Evolutionary conservation across 345 rosid species (phyloP).

Genomic region (Hibiscus tridactylites): DNA sequence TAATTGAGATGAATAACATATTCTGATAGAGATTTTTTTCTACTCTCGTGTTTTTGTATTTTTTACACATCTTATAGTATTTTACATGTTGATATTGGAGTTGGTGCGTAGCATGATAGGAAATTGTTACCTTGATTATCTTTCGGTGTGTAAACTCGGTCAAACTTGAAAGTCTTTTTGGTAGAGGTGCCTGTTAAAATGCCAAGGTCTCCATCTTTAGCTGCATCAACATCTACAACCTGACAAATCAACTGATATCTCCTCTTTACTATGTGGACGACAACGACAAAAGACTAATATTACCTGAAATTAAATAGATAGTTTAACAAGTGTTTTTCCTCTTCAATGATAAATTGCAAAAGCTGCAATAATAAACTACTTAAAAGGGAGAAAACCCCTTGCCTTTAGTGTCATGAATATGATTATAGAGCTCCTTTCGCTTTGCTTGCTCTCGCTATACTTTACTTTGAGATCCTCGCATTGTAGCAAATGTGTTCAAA

Average conservation of each 20-base stretch:
- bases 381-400: background rate
- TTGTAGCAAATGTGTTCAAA: too few relatives aligned
- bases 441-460: slow-evolving; percentile 67
- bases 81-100: background rate
- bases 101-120: background rate
- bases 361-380: slow-evolving; percentile 8
- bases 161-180: slow-evolving; percentile 71
- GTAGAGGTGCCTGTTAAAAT: slow-evolving; percentile 46
- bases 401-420: slow-evolving; percentile 85
- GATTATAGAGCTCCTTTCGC: slow-evolving; percentile 82
- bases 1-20: too few relatives aligned
- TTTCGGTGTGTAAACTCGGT: slow-evolving; percentile 73
- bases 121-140: slow-evolving; percentile 73
- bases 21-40: too few relatives aligned
- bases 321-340: background rate
- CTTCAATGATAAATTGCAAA: background rate
- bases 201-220: slow-evolving; percentile 82
- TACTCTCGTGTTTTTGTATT: too few relatives aligned
- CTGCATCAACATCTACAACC: slow-evolving; percentile 68
- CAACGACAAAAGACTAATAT: slow-evolving; percentile 90
- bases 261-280: slow-evolving; percentile 70
- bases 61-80: background rate
- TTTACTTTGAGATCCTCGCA: slow-evolving; percentile 86
- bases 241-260: slow-evolving; percentile 46
- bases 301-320: slow-evolving; percentile 45